Base-by-base conservation (phyloP, 345 rosid species). In the Eucalyptus sideroxylon region DNA sequence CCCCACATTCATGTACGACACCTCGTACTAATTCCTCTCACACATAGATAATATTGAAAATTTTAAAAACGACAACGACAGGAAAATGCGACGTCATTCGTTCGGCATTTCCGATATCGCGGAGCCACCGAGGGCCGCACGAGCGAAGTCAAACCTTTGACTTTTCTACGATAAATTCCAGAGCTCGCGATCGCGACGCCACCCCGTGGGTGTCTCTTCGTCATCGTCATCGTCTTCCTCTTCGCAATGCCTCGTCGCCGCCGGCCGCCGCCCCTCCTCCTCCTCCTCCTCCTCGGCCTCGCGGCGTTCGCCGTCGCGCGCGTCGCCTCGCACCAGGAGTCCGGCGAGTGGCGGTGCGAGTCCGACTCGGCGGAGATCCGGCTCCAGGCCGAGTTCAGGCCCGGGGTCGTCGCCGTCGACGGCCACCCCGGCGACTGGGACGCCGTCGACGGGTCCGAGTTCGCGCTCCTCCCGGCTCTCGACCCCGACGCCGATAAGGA, bases 301-400 rank as follows among this genome's bases (percentile, higher is more conserved):
- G 16, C 45, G 77, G 67, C 67, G 69, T 40, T 81, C 51, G 77
- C 60, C 87, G 91, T 90, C 72, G 90, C 86, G 9, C 81, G 88
- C 85, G 95, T 92, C 86, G 88, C 40, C 87, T 92, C 99, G 86
- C 99, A 97, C 93, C 92, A 96, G 92, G 99, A 96, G 90, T 94
- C 99, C 49, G 99, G 99, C 59, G 92, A 92, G 86, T 98, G 99
- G 99, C 94, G 93, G 88, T 98, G 99, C 94, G 97, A 95, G 7
- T 21, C 69, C 88, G 91, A 96, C 44, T 92, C 92, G 85, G 89
- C 94, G 23, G 97, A 91, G 93, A 95, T 94, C 94, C 95, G 89
- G 86, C 91, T 97, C 53, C 90, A 77, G 87, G 96, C 99, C 59
- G 95, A 91, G 88, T 98, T 94, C 93, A 90, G 88, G 55, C 99